These are phyloP conservation scores for Trichoderma gracile DNA, from an alignment of 2,329 filamentous ascomycete genomes.

Conservation along the genomic window DNA sequence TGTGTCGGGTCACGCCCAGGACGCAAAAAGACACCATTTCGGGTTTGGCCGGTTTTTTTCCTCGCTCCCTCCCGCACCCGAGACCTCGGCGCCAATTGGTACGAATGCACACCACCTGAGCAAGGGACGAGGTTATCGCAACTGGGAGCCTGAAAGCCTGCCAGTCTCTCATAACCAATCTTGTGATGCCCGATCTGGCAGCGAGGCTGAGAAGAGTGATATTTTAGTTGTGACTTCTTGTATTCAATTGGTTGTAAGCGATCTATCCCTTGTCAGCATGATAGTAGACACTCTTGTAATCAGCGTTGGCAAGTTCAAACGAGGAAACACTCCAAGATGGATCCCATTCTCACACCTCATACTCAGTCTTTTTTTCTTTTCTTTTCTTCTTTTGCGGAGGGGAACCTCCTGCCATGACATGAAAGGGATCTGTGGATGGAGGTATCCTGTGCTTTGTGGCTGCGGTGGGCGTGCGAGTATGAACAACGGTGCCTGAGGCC, in stretches of 20 bases:
- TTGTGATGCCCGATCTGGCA: conserved; percentile 16
- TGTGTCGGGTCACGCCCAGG: conserved; percentile 4
- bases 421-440: neutral
- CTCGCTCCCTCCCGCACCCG: conserved; percentile 2
- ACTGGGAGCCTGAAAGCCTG: neutral
- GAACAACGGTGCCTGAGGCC: conserved; percentile 5
- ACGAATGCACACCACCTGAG: neutral
- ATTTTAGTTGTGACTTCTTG: no score
- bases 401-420: neutral
- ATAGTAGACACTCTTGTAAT: neutral
- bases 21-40: conserved; percentile 24
- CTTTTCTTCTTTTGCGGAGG: neutral
- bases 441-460: neutral
- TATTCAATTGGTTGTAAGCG: neutral
- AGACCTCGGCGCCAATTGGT: neutral
- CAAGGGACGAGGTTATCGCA: neutral
- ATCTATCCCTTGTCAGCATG: neutral
- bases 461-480: neutral
- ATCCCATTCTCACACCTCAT: neutral
- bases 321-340: neutral
- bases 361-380: neutral
- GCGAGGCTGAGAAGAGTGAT: neutral
- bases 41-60: conserved; percentile 21
- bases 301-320: neutral
- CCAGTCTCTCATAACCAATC: neutral